Conservation (phyloP, 1,139 yeast species). For the Candida gigantensis region DNA sequence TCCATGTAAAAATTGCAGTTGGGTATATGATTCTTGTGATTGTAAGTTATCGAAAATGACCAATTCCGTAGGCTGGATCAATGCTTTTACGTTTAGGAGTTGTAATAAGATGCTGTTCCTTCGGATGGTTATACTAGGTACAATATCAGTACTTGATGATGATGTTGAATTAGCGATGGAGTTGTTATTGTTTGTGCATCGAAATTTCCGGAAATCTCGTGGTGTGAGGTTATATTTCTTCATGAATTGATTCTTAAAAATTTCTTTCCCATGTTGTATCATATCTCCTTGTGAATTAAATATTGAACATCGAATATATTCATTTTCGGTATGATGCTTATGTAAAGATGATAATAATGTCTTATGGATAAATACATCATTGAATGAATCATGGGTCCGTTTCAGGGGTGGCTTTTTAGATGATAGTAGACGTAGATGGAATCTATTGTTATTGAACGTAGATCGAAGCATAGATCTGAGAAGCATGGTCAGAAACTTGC, state of each 20-base stretch:
- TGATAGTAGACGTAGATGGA: no score
- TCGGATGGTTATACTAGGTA: slow-evolving; percentile 44
- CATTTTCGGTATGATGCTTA: slow-evolving; percentile 22
- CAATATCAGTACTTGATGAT: slow-evolving; percentile 34
- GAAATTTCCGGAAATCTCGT: slow-evolving; percentile 40
- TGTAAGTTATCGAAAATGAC: slow-evolving; percentile 40
- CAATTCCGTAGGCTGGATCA: slow-evolving; percentile 42
- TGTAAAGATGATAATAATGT: slow-evolving; percentile 12
- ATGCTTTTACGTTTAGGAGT: slow-evolving; percentile 42
- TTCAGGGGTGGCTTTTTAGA: not conserved
- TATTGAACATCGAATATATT: slow-evolving; percentile 59
- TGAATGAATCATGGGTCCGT: slow-evolving; percentile 6
- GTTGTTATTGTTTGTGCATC: slow-evolving; percentile 24
- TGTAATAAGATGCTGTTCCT: slow-evolving; percentile 39
- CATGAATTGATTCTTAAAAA: slow-evolving; percentile 39
- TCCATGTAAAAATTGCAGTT: slow-evolving; percentile 36
- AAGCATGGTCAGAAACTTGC: no score
- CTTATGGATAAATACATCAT: slow-evolving; percentile 16
- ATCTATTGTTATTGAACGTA: no score
- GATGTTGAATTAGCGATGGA: slow-evolving; percentile 21
- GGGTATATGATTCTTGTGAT: slow-evolving; percentile 38
- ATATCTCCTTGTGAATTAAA: slow-evolving; percentile 40
- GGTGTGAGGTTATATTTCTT: slow-evolving; percentile 37
- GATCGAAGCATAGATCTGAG: no score
- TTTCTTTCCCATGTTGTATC: slow-evolving; percentile 41